Percentiles rank a stretch among this genome's conserved stretches.
Conservation (phyloP, 306 rosid species). For the Fragaria ananassa region DNA sequence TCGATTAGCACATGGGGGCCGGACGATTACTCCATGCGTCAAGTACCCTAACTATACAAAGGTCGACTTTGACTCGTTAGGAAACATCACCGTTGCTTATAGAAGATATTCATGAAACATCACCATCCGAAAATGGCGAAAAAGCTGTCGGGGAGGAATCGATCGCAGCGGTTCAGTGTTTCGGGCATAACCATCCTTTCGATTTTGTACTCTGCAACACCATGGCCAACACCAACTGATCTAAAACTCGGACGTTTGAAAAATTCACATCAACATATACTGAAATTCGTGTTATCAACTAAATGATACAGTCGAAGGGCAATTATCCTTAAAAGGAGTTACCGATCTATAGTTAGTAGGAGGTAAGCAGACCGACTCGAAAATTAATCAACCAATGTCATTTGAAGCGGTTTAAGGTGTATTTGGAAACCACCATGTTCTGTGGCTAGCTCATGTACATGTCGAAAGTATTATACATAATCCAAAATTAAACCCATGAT, state of each 20-base stretch:
- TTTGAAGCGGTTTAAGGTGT: not conserved
- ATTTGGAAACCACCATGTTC: not conserved
- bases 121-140: not conserved
- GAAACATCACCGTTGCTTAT: not conserved
- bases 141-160: not conserved
- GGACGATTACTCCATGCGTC: not conserved
- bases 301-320: not conserved
- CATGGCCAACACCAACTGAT: not conserved
- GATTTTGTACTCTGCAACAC: not conserved
- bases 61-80: slow-evolving; percentile 1
- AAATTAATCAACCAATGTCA: not conserved
- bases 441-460: not conserved
- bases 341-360: not conserved
- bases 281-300: not conserved
- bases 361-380: not conserved
- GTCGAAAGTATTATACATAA: not conserved
- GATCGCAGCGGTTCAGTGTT: not conserved
- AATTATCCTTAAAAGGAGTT: not conserved
- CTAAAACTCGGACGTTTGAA: not conserved
- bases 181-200: not conserved
- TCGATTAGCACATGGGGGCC: slow-evolving; percentile 10
- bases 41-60: not conserved
- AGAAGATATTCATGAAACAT: not conserved
- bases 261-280: not conserved
- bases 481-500: not conserved